A percentile compares a stretch with the other conserved stretches of the same genome.
These are phyloP conservation scores for Isatis lusitanica DNA, from an alignment of 441 rosid genomes.

Conservation along the genomic window DNA sequence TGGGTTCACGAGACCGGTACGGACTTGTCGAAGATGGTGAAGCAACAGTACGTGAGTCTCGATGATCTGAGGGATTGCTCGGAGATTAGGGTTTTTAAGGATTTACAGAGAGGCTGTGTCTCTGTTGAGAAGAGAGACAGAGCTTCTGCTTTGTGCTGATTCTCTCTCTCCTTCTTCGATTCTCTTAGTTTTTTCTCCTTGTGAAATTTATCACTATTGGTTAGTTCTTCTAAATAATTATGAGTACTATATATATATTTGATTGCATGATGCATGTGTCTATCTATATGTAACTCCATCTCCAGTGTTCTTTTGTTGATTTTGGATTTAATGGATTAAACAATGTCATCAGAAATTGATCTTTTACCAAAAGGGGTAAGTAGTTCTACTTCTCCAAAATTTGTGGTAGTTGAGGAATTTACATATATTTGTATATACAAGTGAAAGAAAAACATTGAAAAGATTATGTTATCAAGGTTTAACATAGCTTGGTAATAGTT, in stretches of 20 bases:
- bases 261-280: constrained; percentile 1
- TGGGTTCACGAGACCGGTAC: constrained; percentile 79
- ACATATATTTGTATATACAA: not conserved
- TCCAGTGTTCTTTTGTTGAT: constrained; percentile 16
- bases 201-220: not conserved
- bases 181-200: not conserved
- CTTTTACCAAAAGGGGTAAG: constrained; percentile 11
- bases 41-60: constrained; percentile 84
- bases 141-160: constrained; percentile 41
- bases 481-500: not conserved
- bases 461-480: not conserved
- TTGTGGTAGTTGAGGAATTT: constrained; percentile 13
- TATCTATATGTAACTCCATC: not conserved
- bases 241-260: not conserved
- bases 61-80: constrained; percentile 81
- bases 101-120: constrained; percentile 69
- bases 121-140: constrained; percentile 73
- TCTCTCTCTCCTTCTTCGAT: not conserved
- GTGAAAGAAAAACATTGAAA: not conserved
- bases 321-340: constrained; percentile 10
- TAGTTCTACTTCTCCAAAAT: not conserved
- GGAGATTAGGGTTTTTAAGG: constrained; percentile 74
- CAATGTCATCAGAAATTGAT: constrained; percentile 8
- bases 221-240: constrained; percentile 9
- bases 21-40: constrained; percentile 79